Conservation (phyloP, 2,329 filamentous ascomycete species). For the Aspergillus spinulosporus region DNA sequence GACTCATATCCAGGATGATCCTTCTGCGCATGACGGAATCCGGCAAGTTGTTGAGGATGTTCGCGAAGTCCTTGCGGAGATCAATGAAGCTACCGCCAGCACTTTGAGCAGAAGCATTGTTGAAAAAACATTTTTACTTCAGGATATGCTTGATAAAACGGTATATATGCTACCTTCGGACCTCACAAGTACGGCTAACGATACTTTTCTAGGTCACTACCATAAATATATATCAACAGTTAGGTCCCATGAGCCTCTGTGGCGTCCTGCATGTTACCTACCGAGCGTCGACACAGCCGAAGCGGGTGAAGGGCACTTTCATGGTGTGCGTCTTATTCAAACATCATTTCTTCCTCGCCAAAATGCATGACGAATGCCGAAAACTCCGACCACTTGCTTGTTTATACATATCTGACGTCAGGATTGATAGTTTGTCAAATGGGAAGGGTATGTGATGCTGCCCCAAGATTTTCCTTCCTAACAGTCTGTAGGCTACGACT, state of each 20-base stretch:
- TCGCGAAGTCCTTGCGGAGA: constrained; percentile 71
- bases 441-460: constrained; percentile 33
- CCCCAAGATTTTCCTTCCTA: constrained; percentile 10
- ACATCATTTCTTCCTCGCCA: constrained; percentile 74
- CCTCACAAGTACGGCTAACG: background rate
- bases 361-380: constrained; percentile 62
- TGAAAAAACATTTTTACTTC: constrained; percentile 80
- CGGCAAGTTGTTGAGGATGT: constrained; percentile 71
- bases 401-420: constrained; percentile 58
- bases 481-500: constrained; percentile 70
- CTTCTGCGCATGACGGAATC: constrained; percentile 76
- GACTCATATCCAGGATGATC: constrained; percentile 82
- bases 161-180: constrained; percentile 49
- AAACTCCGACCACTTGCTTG: constrained; percentile 74
- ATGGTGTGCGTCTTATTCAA: constrained; percentile 84
- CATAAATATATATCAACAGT: constrained; percentile 67
- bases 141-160: constrained; percentile 72
- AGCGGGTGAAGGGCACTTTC: constrained; percentile 71
- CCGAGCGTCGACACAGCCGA: constrained; percentile 59
- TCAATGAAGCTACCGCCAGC: constrained; percentile 83
- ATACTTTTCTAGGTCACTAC: constrained; percentile 22
- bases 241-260: constrained; percentile 79
- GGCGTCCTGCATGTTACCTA: constrained; percentile 83
- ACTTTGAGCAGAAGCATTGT: constrained; percentile 67
- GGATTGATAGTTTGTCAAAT: constrained; percentile 37